Base-by-base conservation (phyloP, 208 protist species). In the Trypanosoma conorhini region DNA sequence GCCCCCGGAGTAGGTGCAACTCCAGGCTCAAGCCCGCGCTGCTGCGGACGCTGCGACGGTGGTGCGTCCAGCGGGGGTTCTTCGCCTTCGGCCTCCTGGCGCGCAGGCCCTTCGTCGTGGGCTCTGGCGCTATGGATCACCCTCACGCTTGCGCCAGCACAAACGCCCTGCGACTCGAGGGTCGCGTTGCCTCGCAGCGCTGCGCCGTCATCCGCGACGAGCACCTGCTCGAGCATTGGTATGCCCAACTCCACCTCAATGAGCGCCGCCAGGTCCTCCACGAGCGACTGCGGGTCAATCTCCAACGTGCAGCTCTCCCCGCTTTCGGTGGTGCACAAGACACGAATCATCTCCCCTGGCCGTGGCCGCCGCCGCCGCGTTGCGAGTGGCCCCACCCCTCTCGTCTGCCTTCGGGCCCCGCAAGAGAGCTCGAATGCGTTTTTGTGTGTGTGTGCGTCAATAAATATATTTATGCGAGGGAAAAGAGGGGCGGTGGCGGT, bases 171-270 rank as follows among this genome's bases (percentile, higher is more conserved):
- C 24, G 57, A 35, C 59, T 5, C 61, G 13, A 78, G 42, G 7
- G 77, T 70, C 44, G 55, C 28, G n/a, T 69, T 40, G 21, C 55
- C 46, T 26, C 38, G 26, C 0, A 73, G 42, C 54, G 59, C 31
- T 38, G 2, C 61, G 21, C 60, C 62, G 54, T 62, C 58, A 15
- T 61, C 33, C 3, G 56, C 9, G 0, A 63, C 51, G 56, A 79
- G 74, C n/a, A 40, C 28, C 33, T 70, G 65, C 51, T 72, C 42
- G 21, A 31, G 42, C n/a, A 72, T 33, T 3, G 60, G 63, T 15
- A 74, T 63, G 31, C 74, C 67, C 8, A 69, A 24, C 54, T 79
- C 74, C 31, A 72, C 74, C 44, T 79, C 74, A 46, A 72, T 55
- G 17, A 79, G 3, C 17, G 55, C 58, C 15, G 44, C 28, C 12